These are phyloP conservation scores for Zizania latifolia DNA, from an alignment of 176 grass and related monocot genomes.

Conservation along the genomic window DNA sequence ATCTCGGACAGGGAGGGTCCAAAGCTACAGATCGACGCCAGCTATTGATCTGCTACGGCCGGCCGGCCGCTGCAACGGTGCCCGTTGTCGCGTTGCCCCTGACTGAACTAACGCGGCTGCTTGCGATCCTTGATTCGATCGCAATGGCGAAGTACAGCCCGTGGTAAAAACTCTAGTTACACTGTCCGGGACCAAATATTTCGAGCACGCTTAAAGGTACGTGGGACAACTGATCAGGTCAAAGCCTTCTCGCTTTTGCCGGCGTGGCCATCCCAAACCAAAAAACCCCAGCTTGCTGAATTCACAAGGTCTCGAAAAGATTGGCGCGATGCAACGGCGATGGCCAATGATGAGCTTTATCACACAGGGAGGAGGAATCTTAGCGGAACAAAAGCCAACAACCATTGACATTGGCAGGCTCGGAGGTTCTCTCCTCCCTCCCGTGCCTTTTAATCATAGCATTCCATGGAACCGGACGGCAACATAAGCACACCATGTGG, in stretches of 20 bases:
- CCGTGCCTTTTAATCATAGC: conserved; percentile 44
- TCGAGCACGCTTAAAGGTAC: conserved; percentile 13
- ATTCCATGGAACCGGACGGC: conserved; percentile 30
- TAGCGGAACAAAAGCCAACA: conserved; percentile 41
- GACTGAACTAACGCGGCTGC: not conserved
- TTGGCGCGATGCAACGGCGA: not conserved
- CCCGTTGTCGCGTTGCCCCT: conserved; percentile 6
- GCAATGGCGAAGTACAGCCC: not conserved
- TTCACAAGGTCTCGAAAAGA: conserved; percentile 38
- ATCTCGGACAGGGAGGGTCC: conserved; percentile 6
- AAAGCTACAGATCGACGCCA: not conserved
- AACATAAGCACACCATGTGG: conserved; percentile 46
- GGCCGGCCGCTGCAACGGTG: not conserved
- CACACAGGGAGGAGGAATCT: conserved; percentile 46
- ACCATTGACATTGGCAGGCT: conserved; percentile 48
- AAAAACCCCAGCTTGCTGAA: not conserved
- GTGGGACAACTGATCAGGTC: conserved; percentile 10
- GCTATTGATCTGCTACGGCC: not conserved
- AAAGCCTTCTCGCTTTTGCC: conserved; percentile 15
- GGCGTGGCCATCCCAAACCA: conserved; percentile 28
- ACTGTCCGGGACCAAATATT: not conserved
- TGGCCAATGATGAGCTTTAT: conserved; percentile 61
- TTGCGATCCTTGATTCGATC: not conserved
- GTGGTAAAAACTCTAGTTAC: not conserved
- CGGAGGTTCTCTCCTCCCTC: not conserved